Base-by-base conservation (phyloP, 176 grass and related monocot genomes). In the Zoysia pacifica region DNA sequence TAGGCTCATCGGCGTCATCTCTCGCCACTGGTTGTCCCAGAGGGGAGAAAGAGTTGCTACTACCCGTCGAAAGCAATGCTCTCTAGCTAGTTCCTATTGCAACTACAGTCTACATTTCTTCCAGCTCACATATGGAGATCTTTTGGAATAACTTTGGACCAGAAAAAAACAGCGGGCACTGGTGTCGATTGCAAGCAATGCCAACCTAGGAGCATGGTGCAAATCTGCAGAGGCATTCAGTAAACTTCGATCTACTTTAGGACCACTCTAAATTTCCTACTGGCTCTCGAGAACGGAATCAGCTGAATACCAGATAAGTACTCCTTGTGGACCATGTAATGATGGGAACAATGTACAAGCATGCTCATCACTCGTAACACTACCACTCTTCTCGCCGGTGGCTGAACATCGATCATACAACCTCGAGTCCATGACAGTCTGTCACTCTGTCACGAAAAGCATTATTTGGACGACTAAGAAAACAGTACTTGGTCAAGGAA, bases 151-250 rank as follows among this genome's bases (percentile, higher is more conserved):
- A 56, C 69, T 69, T 84, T 51, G 36, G 38, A 53, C 9, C 10
- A 38, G 50, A 11, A 55, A 20, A 20, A 12, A 72, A 62, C 10
- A 56, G 38, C 5, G 1, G 68, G 7, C 51, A 42, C 6, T 54
- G 46, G 7, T 67, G 78, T n/a, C 53, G 69, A 83, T 63, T 69
- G 12, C 81, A 83, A 63, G 81, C 81, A 52, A 88, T 75, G 19
- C 70, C 80, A 61, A 83, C 11, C 43, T 72, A 73, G 42, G 20
- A 70, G 51, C 13, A 44, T 13, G 67, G 38, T 61, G 39, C 67
- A 44, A 8, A 48, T 35, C 19, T 45, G 59, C 59, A 36, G 3
- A 5, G 36, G 20, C 20, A 36, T 36, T 62, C 59, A 36, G 61
- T 39, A 64, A 4, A 7, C 11, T 48, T 47, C 35, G 8, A 72